These are phyloP conservation scores for Diaporthe sp. DNA, from an alignment of 2,329 filamentous ascomycete genomes.

Conservation along the genomic window DNA sequence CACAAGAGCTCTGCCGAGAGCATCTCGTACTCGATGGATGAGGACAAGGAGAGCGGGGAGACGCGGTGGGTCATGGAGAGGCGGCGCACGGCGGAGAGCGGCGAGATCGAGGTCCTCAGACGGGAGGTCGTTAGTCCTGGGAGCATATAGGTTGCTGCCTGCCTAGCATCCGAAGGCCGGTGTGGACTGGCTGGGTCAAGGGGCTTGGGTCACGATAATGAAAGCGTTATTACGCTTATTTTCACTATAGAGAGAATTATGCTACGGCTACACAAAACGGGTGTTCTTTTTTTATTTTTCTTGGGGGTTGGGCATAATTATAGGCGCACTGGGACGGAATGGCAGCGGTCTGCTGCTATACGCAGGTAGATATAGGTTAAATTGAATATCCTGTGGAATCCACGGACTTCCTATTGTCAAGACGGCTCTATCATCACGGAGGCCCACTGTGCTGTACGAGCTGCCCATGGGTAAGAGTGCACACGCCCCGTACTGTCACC, in stretches of 20 bases:
- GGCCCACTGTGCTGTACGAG: neutral
- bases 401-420: neutral
- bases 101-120: conserved; percentile 73
- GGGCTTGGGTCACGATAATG: neutral
- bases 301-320: neutral
- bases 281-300: neutral
- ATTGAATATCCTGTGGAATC: neutral
- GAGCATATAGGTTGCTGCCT: conserved; percentile 49
- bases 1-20: conserved; percentile 72
- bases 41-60: conserved; percentile 59
- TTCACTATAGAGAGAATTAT: conserved; percentile 25
- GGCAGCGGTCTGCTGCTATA: neutral
- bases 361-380: conserved; percentile 7
- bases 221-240: conserved; percentile 2
- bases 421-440: no score
- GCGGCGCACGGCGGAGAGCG: conserved; percentile 72
- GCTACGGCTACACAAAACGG: conserved; percentile 28
- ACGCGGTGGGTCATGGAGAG: conserved; percentile 77
- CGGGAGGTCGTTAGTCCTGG: conserved; percentile 71
- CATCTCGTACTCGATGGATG: conserved; percentile 75
- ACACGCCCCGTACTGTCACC: neutral
- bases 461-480: neutral
- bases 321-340: neutral
- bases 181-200: neutral
- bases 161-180: neutral